Conservation (phyloP, 2,329 filamentous ascomycete species). For the Emericellopsis atlantica region DNA sequence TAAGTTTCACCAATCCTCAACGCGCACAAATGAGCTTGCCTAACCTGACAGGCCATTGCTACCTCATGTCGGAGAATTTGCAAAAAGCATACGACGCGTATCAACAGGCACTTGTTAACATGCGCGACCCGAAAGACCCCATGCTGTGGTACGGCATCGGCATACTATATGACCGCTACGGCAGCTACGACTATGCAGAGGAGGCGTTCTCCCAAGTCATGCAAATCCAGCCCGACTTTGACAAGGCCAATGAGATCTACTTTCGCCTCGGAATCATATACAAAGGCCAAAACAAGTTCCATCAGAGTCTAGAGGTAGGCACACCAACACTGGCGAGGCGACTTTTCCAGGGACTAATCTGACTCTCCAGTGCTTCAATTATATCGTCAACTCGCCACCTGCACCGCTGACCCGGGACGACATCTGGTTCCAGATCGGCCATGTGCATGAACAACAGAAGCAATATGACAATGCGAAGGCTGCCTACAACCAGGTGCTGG, state of each 20-base stretch:
- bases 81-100: constrained; percentile 96
- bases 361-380: constrained; percentile 74
- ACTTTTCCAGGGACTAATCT: background rate
- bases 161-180: constrained; percentile 92
- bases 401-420: constrained; percentile 91
- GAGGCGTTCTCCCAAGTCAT: constrained; percentile 98
- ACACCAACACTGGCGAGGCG: background rate
- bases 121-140: constrained; percentile 64
- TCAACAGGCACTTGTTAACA: constrained; percentile 85
- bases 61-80: constrained; percentile 95
- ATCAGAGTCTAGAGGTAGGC: constrained; percentile 77
- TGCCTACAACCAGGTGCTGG: constrained; percentile 85
- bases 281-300: constrained; percentile 93
- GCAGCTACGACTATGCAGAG: constrained; percentile 91
- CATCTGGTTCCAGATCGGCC: constrained; percentile 99
- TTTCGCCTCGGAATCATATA: constrained; percentile 99
- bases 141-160: constrained; percentile 99
- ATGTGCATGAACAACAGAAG: constrained; percentile 98
- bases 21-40: background rate
- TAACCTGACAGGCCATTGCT: constrained; percentile 66
- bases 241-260: constrained; percentile 98
- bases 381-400: constrained; percentile 88
- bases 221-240: constrained; percentile 94
- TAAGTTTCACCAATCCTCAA: constrained; percentile 22
- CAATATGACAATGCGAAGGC: constrained; percentile 93